Percentiles rank a stretch among this genome's conserved stretches.
Evolutionary conservation across 2,329 filamentous ascomycete species (phyloP).

Genomic region (Penicillium occitanis): DNA sequence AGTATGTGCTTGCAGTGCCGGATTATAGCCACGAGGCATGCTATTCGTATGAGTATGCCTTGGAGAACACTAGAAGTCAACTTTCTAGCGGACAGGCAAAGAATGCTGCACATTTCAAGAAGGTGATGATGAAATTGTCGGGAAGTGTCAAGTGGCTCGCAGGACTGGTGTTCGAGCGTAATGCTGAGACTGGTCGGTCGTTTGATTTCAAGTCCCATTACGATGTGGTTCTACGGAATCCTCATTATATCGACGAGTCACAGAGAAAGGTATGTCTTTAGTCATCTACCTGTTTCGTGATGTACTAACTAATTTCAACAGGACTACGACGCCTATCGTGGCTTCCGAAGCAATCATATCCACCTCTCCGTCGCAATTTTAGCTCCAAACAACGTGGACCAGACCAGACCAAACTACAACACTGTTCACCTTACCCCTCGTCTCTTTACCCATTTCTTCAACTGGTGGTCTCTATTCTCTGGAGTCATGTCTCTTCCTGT

Average conservation of each 20-base stretch:
- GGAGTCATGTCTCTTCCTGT: constrained; percentile 93
- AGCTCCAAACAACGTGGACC: constrained; percentile 79
- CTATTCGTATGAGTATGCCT: constrained; percentile 52
- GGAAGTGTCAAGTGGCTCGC: constrained; percentile 92
- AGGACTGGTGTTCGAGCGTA: constrained; percentile 87
- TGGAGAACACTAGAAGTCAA: constrained; percentile 55
- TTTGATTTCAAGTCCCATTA: constrained; percentile 94
- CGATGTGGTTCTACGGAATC: constrained; percentile 80
- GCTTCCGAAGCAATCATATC: constrained; percentile 96
- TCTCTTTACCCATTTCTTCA: constrained; percentile 98
- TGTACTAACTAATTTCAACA: constrained; percentile 24
- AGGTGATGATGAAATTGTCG: constrained; percentile 97
- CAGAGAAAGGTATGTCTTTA: constrained; percentile 49
- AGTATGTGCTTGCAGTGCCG: constrained; percentile 90
- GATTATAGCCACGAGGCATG: constrained; percentile 89
- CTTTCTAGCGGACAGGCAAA: constrained; percentile 65
- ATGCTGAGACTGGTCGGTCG: constrained; percentile 70
- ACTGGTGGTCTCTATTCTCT: constrained; percentile 96
- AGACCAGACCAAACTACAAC: constrained; percentile 88
- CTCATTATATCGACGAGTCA: constrained; percentile 64
- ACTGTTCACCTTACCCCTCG: constrained; percentile 90
- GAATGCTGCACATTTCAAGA: constrained; percentile 85
- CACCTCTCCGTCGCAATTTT: constrained; percentile 90
- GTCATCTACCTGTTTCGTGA: background rate
- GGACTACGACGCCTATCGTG: constrained; percentile 86